These are phyloP conservation scores for Eimeria necatrix DNA, from an alignment of 169 alveolate species.

Conservation along the genomic window DNA sequence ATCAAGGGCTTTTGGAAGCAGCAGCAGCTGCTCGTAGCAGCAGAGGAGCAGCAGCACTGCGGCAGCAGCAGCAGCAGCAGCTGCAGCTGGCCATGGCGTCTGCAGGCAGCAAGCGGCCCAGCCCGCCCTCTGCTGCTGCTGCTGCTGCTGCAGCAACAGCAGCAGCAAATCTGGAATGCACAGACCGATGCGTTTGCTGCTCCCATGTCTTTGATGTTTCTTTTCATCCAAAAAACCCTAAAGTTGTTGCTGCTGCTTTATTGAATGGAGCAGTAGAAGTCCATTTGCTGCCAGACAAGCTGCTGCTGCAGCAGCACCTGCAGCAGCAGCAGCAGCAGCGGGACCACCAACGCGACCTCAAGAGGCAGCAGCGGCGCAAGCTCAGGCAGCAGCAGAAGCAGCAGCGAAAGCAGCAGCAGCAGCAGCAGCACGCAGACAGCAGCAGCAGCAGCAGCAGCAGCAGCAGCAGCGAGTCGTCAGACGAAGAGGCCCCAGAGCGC, in stretches of 20 bases:
- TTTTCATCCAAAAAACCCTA: slow-evolving; percentile 1
- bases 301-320: slow-evolving; percentile 1
- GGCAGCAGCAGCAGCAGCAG: slow-evolving; percentile 28
- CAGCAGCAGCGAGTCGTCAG: neutral
- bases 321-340: slow-evolving; percentile 19
- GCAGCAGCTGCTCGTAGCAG: neutral
- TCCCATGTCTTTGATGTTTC: slow-evolving; percentile 42
- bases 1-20: too few relatives aligned
- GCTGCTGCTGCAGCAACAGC: slow-evolving; percentile 18
- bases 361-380: slow-evolving; percentile 18
- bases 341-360: neutral
- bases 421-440: neutral
- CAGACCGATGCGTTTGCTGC: slow-evolving; percentile 19
- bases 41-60: neutral
- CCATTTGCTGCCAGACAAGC: slow-evolving; percentile 37
- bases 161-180: neutral
- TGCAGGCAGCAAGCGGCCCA: neutral
- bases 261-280: slow-evolving; percentile 20
- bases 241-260: slow-evolving; percentile 23
- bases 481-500: slow-evolving; percentile 9
- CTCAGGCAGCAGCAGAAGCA: neutral
- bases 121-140: neutral
- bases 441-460: neutral
- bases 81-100: slow-evolving; percentile 32
- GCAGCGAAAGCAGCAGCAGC: neutral